phyloP scores from a whole-genome alignment of 2,329 filamentous ascomycete genomes.

The Alternaria sp. region DNA sequence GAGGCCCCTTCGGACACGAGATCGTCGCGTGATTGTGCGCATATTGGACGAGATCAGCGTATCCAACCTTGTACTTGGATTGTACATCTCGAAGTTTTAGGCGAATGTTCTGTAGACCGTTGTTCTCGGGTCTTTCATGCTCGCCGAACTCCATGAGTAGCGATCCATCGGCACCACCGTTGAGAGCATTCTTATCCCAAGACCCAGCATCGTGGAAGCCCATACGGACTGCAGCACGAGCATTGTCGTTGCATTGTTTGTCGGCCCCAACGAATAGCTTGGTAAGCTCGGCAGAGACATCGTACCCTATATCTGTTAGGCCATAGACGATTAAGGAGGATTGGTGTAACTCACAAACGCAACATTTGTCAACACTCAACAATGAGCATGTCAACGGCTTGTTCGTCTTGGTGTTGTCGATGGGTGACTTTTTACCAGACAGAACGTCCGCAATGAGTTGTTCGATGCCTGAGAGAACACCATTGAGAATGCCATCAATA shows the following conservation, averaged over 20 bases:
- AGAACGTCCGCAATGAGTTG: conserved; percentile 40
- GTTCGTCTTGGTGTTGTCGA: conserved; percentile 25
- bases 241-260: conserved; percentile 43
- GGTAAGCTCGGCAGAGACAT: conserved; percentile 41
- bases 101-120: conserved; percentile 55
- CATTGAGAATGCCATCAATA: conserved; percentile 34
- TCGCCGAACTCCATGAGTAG: conserved; percentile 49
- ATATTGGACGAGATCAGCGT: conserved; percentile 63
- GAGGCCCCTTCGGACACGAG: conserved; percentile 60
- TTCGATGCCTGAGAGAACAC: conserved; percentile 19
- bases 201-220: conserved; percentile 46
- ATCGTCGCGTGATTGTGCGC: conserved; percentile 56
- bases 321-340: no score
- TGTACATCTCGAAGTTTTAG: conserved; percentile 49
- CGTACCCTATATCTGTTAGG: conserved; percentile 31
- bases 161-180: conserved; percentile 52
- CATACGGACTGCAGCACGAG: conserved; percentile 42
- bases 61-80: conserved; percentile 53
- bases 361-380: conserved; percentile 32
- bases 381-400: conserved; percentile 32
- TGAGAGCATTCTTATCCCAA: conserved; percentile 44
- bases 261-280: conserved; percentile 29
- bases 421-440: conserved; percentile 31
- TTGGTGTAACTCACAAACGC: conserved; percentile 30
- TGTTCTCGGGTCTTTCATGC: conserved; percentile 49